Evolutionary conservation across 306 rosid genomes (phyloP).

Genomic region (Sesbania bispinosa): DNA sequence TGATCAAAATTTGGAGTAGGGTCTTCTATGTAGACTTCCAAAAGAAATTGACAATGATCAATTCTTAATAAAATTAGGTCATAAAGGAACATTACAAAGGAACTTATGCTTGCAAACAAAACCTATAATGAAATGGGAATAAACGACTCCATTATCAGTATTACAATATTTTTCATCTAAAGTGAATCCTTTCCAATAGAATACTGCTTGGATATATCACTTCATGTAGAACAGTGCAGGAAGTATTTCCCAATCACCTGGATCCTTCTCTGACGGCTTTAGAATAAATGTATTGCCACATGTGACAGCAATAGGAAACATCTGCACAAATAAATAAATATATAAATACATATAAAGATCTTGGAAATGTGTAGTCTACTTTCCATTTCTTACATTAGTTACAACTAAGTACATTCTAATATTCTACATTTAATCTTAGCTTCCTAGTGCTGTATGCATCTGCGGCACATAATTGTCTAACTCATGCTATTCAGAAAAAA

Average conservation of each 20-base stretch:
- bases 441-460: not conserved
- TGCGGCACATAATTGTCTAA: not conserved
- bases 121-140: not conserved
- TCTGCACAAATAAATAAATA: slow-evolving; percentile 34
- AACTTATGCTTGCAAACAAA: not conserved
- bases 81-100: not conserved
- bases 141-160: not conserved
- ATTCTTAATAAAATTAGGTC: not conserved
- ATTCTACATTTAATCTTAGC: not conserved
- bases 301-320: slow-evolving; percentile 62
- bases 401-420: not conserved
- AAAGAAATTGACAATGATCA: not conserved
- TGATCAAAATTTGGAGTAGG: not conserved
- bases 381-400: not conserved
- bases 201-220: not conserved
- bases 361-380: not conserved
- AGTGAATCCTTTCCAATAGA: not conserved
- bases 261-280: slow-evolving; percentile 69
- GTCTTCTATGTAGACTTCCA: not conserved
- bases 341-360: not conserved
- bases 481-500: not conserved
- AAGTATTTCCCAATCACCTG: slow-evolving; percentile 41
- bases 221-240: not conserved
- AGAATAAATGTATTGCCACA: slow-evolving; percentile 70
- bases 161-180: not conserved